Evolutionary conservation across 2,329 filamentous ascomycete species (phyloP).

Genomic region (Cryphonectria radicalis): DNA sequence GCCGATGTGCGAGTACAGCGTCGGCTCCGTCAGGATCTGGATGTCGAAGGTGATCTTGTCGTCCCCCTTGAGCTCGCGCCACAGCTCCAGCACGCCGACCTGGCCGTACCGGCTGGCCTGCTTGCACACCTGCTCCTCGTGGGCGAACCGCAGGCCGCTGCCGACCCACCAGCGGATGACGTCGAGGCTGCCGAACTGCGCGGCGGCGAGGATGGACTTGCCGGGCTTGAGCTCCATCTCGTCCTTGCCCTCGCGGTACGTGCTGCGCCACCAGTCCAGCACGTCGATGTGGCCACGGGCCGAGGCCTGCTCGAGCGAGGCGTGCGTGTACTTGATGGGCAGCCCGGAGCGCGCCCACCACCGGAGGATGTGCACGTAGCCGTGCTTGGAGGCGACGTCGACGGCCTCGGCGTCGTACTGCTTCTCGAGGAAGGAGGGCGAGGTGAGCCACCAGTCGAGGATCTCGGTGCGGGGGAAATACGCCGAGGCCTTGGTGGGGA

Average conservation of each 20-base stretch:
- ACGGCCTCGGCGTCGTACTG: constrained; percentile 86
- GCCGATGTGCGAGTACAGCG: constrained; percentile 80
- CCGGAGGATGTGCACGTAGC: constrained; percentile 85
- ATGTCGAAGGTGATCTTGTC: constrained; percentile 44
- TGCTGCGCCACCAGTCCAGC: constrained; percentile 90
- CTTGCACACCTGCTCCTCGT: constrained; percentile 81
- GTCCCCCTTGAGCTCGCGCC: constrained; percentile 75
- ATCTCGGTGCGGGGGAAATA: constrained; percentile 85
- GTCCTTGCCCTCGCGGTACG: constrained; percentile 61
- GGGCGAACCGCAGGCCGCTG: constrained; percentile 76
- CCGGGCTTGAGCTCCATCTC: constrained; percentile 72
- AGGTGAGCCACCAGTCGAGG: constrained; percentile 88
- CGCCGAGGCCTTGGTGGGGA: constrained; percentile 86
- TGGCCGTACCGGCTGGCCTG: constrained; percentile 85
- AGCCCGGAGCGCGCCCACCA: constrained; percentile 82
- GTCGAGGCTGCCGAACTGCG: constrained; percentile 77
- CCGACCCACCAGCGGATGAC: constrained; percentile 88
- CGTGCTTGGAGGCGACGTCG: constrained; percentile 83
- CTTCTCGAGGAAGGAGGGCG: constrained; percentile 79
- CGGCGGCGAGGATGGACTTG: constrained; percentile 80
- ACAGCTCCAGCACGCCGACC: constrained; percentile 80
- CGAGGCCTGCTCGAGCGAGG: constrained; percentile 85
- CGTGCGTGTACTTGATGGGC: constrained; percentile 82
- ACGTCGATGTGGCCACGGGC: constrained; percentile 83
- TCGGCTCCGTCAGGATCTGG: constrained; percentile 73